Base-by-base conservation (phyloP, 2,329 filamentous ascomycete species). In the Colletotrichum siamense region DNA sequence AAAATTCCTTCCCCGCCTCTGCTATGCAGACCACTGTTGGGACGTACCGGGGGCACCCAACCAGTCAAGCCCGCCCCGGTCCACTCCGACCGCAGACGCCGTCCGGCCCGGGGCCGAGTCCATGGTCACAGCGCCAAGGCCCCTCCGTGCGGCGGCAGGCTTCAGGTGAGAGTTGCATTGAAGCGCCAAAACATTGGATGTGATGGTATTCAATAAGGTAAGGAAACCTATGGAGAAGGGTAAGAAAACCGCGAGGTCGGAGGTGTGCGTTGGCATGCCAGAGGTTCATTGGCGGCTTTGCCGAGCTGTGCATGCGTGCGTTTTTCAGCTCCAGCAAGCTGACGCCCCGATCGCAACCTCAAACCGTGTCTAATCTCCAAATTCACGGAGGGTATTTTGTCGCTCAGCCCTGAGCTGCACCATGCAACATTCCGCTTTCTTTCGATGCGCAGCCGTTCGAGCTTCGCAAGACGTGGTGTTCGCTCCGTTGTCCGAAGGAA, bases 81-180 rank as follows among this genome's bases (percentile, higher is more conserved):
- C 55, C 26, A 30, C n/a, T 32, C 70, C 57, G 44, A 49, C 44
- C 18, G 44, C 18, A n/a, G 10, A 49, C 18, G 22, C 26, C 28
- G 59, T 62, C 55, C 69, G 69, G 63, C n/a, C 73, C 73, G 73
- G 63, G 26, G 55, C 69, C 39, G 24, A 26, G 55, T 55, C n/a
- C 59, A 62, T 22, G 36, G 57, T 24, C 30, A 28, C 32, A n/a
- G 49, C 44, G 67, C 18, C 44, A n/a, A 49, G 44, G 12, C 9
- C 36, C 16, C 30, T 32, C 69, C 63, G 63, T 68, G 69, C 69
- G 39, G 63, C 55, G 49, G 63, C 57, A 44, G 18, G 52, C 55
- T 73, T 76, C 73, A 76, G 69, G 57, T 76, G 55, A 62, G 5
- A 57, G n/a, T 30, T 34, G n/a, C 18, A n/a, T 55, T 13, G 39